Conservation (phyloP, 2,329 filamentous ascomycete species). For the Fusarium metavorans region DNA sequence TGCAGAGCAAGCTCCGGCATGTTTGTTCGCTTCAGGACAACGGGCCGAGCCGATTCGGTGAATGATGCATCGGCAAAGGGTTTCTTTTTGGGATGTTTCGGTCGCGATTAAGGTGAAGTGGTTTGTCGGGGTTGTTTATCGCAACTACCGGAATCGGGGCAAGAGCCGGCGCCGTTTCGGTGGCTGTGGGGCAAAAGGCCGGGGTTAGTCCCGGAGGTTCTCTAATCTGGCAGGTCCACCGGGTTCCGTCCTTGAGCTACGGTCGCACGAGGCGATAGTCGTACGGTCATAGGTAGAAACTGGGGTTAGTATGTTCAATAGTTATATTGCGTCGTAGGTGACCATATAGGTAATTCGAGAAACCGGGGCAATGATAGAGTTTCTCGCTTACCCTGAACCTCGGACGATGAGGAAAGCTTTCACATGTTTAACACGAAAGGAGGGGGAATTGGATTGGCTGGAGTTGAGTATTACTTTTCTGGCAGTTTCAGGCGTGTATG, state of each 20-base stretch:
- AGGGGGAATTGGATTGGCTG: not conserved
- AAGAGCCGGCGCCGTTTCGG: conserved; percentile 25
- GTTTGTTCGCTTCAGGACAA: conserved; percentile 23
- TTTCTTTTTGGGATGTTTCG: conserved; percentile 8
- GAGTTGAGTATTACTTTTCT: not conserved
- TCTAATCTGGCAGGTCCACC: not conserved
- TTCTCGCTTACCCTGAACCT: not conserved
- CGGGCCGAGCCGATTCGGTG: conserved; percentile 28
- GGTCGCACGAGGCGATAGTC: not conserved
- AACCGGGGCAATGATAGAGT: not conserved
- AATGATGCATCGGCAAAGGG: not conserved
- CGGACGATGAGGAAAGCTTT: not conserved
- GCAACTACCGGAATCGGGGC: conserved; percentile 33
- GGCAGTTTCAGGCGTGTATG: not conserved
- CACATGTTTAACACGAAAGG: not conserved
- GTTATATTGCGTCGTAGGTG: not conserved
- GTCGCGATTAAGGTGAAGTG: conserved; percentile 17
- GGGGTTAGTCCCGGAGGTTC: not conserved
- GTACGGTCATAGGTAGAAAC: not conserved
- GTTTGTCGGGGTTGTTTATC: conserved; percentile 3
- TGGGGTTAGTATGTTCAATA: not conserved
- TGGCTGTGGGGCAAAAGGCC: conserved; percentile 18
- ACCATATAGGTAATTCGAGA: not conserved
- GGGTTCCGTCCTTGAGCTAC: not conserved
- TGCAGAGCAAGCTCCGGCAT: conserved; percentile 1